phyloP scores from a whole-genome alignment of 2,329 filamentous ascomycete genomes.

The Lecanosticta acicola region DNA sequence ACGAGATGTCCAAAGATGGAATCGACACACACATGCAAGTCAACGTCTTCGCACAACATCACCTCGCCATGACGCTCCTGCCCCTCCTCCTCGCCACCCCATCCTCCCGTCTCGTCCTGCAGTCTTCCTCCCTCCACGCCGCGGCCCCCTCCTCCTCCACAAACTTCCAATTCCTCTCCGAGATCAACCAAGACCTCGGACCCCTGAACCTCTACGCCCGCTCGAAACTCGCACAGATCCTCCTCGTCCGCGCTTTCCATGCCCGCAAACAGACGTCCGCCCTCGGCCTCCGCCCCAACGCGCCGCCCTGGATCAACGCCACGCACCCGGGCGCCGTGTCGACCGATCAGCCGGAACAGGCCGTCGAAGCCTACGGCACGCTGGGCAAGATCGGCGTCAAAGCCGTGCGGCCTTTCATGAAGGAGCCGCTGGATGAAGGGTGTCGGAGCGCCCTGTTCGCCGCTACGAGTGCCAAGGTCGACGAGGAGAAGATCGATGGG shows the following conservation, averaged over 20 bases:
- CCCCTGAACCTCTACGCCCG: conserved; percentile 45
- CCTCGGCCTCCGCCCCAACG: conserved; percentile 28
- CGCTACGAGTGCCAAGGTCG: conserved; percentile 41
- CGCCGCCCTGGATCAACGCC: conserved; percentile 43
- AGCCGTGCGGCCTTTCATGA: conserved; percentile 44
- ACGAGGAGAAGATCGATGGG: conserved; percentile 42
- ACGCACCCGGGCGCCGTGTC: conserved; percentile 46
- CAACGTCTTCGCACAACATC: conserved; percentile 34
- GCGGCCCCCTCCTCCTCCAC: conserved; percentile 34
- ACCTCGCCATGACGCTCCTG: conserved; percentile 38
- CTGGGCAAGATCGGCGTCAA: conserved; percentile 44
- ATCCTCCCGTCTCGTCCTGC: conserved; percentile 45
- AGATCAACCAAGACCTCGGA: conserved; percentile 48
- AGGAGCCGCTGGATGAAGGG: conserved; percentile 44
- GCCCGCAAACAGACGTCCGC: conserved; percentile 36
- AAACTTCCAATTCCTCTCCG: conserved; percentile 41
- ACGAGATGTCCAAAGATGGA: conserved; percentile 45
- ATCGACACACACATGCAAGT: conserved; percentile 32
- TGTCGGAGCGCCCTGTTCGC: conserved; percentile 47
- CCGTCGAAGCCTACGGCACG: conserved; percentile 46
- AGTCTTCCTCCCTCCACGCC: conserved; percentile 48
- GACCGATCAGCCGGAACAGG: conserved; percentile 47
- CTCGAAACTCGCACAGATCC: conserved; percentile 46
- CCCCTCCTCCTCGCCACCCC: conserved; percentile 39
- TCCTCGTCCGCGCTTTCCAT: conserved; percentile 42